Base-by-base conservation (phyloP, 257 asterid species). In the Handroanthus guayacan region DNA sequence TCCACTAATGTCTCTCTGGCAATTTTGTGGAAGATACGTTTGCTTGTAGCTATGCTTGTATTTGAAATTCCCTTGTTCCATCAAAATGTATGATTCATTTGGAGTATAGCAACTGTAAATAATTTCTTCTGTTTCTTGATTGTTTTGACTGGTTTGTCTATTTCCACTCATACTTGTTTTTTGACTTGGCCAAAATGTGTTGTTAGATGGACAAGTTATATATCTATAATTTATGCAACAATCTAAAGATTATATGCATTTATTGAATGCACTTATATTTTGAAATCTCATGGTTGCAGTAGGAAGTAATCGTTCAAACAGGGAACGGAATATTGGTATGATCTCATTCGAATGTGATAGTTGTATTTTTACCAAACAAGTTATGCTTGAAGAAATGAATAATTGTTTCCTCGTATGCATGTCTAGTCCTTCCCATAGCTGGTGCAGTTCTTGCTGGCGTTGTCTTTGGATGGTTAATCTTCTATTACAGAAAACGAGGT, bases 391-490 rank as follows among this genome's bases (percentile, higher is more conserved):
- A 62, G 16, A 18, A 20, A 9, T 37, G 20, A 56, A 67, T 63
- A 71, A 5, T 51, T 55, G 3, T 37, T 43, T 12, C 69, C 56
- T 69, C 10, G 62, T n/a, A 0, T 83, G 69, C 62, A 39, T 60
- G 67, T 87, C 16, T 86, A 92, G 97, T 75, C 64, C 73, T 80
- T 51, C 55, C 77, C 14, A 54, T 90, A 77, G 90, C 81, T 37
- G 97, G 94, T 75, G 91, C 90, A 47, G 84, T 76, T 63, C 71
- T 90, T 82, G 93, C 92, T 54, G 85, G 89, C 57, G 31, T 89
- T 47, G 87, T 87, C 54, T 13, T 90, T 37, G 92, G 87, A 64
- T 87, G 90, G 85, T 75, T 86, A 17, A 48, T 87, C 81, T 85
- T 90, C 82, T 81, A 71, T 78, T 84, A 83, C 50, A 85, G 76